phyloP scores from a whole-genome alignment of 2,329 filamentous ascomycete genomes.

The Fusarium fracticaudum region DNA sequence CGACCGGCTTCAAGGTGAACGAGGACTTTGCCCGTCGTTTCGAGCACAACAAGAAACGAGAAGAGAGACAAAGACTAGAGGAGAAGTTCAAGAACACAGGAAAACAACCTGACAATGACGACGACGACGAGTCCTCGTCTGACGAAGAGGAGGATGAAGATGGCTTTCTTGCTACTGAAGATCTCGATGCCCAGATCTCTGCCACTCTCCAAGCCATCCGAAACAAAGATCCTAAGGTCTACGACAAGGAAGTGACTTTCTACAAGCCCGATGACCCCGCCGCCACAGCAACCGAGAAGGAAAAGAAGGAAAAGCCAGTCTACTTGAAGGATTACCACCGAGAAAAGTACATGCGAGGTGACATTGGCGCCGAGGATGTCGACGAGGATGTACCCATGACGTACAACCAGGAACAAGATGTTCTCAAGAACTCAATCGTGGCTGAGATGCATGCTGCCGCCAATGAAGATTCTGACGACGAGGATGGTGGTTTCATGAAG shows the following conservation, averaged over 20 bases:
- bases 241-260: slow-evolving; percentile 82
- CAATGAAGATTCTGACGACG: slow-evolving; percentile 61
- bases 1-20: slow-evolving; percentile 80
- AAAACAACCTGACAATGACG: slow-evolving; percentile 52
- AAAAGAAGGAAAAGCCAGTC: slow-evolving; percentile 83
- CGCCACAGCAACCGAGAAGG: slow-evolving; percentile 45
- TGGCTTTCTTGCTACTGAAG: slow-evolving; percentile 85
- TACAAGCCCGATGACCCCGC: slow-evolving; percentile 70
- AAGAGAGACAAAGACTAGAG: slow-evolving; percentile 84
- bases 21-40: slow-evolving; percentile 88
- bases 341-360: slow-evolving; percentile 83
- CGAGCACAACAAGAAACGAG: slow-evolving; percentile 97
- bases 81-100: slow-evolving; percentile 76
- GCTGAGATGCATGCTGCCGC: slow-evolving; percentile 78
- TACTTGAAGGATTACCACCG: slow-evolving; percentile 91
- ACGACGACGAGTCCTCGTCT: slow-evolving; percentile 68
- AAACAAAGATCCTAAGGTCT: slow-evolving; percentile 90
- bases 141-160: slow-evolving; percentile 91
- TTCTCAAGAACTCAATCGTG: slow-evolving; percentile 79
- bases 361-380: slow-evolving; percentile 66
- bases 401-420: slow-evolving; percentile 89
- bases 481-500: slow-evolving; percentile 76
- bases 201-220: slow-evolving; percentile 88
- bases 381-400: slow-evolving; percentile 70
- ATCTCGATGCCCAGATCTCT: slow-evolving; percentile 86